Conservation (phyloP, 768 basidiomycete species). For the Vararia minispora region DNA sequence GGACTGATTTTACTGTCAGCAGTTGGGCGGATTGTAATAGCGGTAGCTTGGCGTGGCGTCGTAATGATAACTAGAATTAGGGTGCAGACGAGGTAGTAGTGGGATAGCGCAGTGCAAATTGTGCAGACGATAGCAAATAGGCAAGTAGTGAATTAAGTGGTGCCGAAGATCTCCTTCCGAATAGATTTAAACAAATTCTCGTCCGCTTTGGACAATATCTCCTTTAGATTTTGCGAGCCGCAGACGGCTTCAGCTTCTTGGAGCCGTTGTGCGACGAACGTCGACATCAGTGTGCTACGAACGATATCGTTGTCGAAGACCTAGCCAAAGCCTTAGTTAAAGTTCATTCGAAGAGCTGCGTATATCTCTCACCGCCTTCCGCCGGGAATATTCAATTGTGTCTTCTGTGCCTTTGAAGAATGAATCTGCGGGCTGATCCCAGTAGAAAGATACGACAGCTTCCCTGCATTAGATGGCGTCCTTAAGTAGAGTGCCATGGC, state of each 20-base stretch:
- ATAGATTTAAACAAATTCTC: no score
- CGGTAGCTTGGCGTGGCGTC: no score
- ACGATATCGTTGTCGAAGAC: conserved; percentile 62
- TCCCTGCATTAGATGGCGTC: background rate
- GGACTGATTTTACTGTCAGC: conserved; percentile 5
- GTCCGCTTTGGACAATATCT: no score
- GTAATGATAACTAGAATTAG: no score
- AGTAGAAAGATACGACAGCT: conserved; percentile 40
- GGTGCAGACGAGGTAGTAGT: no score
- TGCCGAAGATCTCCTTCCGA: no score
- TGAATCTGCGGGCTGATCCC: conserved; percentile 55
- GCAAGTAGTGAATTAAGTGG: no score
- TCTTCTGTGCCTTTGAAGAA: conserved; percentile 57
- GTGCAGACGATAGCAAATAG: no score
- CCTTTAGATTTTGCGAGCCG: no score
- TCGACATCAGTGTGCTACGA: conserved; percentile 51
- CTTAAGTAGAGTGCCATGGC: background rate
- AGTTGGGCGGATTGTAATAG: background rate
- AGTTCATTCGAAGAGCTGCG: background rate
- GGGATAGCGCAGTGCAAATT: no score
- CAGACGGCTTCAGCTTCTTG: conserved; percentile 51
- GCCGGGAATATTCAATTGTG: conserved; percentile 67
- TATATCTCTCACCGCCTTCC: conserved; percentile 50
- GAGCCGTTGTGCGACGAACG: conserved; percentile 45
- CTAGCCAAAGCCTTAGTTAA: conserved; percentile 26